Evolutionary conservation across 345 rosid species (phyloP).

Genomic region (Dipteronia dyeriana): DNA sequence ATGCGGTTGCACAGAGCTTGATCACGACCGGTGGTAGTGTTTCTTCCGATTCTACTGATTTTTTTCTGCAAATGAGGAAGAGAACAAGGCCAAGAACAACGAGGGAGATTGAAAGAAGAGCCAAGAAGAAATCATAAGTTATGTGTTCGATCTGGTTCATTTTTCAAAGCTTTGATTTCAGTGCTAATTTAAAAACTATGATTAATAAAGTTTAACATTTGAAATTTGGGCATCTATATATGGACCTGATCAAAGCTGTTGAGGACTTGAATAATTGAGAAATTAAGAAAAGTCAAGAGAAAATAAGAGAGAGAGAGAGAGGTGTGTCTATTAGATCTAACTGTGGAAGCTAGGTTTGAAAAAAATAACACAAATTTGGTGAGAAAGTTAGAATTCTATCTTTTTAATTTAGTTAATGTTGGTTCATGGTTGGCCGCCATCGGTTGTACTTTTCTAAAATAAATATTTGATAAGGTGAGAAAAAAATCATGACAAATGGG

Average conservation of each 20-base stretch:
- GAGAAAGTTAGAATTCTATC: constrained; percentile 25
- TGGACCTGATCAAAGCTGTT: constrained; percentile 3
- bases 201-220: background rate
- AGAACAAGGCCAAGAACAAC: constrained; percentile 49
- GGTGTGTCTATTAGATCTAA: background rate
- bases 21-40: constrained; percentile 23
- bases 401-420: constrained; percentile 8
- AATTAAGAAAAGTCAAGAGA: background rate
- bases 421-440: constrained; percentile 38
- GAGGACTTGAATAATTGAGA: too few relatives aligned
- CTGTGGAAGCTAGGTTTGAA: constrained; percentile 28
- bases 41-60: constrained; percentile 55
- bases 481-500: background rate
- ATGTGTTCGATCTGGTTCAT: constrained; percentile 47
- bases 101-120: constrained; percentile 46
- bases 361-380: constrained; percentile 29
- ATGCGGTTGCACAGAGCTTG: constrained; percentile 38
- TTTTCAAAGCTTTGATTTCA: constrained; percentile 8
- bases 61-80: constrained; percentile 50
- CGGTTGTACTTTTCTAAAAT: background rate
- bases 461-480: background rate
- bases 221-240: constrained; percentile 9
- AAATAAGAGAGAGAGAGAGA: background rate
- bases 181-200: background rate
- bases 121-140: constrained; percentile 48